Evolutionary conservation across 768 basidiomycete species (phyloP), one percentile per base, ranked within the genome.

Genomic region (Saitozyma sp.): DNA sequence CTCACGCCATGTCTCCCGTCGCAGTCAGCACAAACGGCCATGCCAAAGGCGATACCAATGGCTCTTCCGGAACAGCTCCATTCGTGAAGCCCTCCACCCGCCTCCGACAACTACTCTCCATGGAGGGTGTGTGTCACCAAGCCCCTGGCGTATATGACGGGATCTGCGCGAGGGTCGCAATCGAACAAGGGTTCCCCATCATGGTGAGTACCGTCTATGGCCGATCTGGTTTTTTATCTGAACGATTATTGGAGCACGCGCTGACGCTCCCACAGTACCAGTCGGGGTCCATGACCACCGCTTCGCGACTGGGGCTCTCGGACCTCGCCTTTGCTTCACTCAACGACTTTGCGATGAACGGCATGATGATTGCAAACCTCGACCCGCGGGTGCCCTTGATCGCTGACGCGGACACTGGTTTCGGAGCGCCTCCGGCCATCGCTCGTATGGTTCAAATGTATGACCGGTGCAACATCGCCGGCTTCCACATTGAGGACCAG

Each of bases 281-380:
- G 79, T 89, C 86, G 86, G 89, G 89, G 55, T 88, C 89, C 54
- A 88, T 88, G 11, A 90, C 89, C 0, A 90, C 89, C 10, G 89
- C 89, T 48, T 89, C 89, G 0, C 85, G 88, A 14, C 82, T 90
- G 20, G 89, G 89, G 16, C 86, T 86, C 72, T 88, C 89, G n/a
- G 89, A 90, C 75, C 82, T 90, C 46, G 89, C 88, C 37, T 88
- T 90, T 66, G 88, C 89, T 3, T 89, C 88, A 37, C 71, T 89
- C 70, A 89, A 89, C 67, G 89, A 90, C 70, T 90, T 90, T 62
- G 87, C 87, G 19, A 84, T 85, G 84, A 85, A 84, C 55, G 88
- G 86, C 2, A 84, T 85, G 73, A 88, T 89, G 86, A 86, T 89
- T 56, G 86, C 85, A 78, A 81, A 86, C 56, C 68, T 89, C 51